Percentiles rank a stretch among this genome's conserved stretches.
Evolutionary conservation across 176 grass and related monocot genomes (phyloP).

Genomic region (Rhipidocladum racemiflorum): DNA sequence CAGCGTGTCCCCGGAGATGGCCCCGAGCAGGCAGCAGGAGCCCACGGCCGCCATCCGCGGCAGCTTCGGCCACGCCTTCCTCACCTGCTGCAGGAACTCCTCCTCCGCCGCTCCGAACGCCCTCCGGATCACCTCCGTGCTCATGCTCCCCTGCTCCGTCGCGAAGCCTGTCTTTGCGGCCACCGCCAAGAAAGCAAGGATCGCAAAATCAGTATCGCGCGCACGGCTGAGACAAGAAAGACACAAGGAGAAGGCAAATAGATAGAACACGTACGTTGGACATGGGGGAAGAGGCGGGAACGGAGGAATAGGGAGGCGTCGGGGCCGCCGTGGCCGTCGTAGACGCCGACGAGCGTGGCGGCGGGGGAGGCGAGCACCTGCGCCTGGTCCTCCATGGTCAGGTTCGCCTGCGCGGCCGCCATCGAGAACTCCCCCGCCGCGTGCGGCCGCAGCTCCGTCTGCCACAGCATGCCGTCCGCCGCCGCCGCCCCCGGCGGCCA

Average conservation of each 20-base stretch:
- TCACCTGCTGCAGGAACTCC: constrained; percentile 77
- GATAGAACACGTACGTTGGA: constrained; percentile 49
- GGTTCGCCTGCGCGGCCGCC: constrained; percentile 80
- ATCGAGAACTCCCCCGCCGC: constrained; percentile 92
- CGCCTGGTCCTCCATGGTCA: constrained; percentile 78
- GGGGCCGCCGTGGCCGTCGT: constrained; percentile 78
- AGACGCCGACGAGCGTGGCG: constrained; percentile 68
- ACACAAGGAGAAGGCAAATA: not conserved
- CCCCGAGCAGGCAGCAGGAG: constrained; percentile 84
- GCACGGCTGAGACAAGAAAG: not conserved
- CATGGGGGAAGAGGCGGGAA: constrained; percentile 54
- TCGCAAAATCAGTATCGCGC: not conserved
- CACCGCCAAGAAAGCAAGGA: not conserved
- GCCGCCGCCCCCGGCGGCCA: constrained; percentile 47
- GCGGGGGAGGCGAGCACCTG: constrained; percentile 80
- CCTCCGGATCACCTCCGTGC: constrained; percentile 59
- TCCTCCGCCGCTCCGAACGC: constrained; percentile 73
- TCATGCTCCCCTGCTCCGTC: constrained; percentile 66
- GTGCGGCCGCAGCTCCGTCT: constrained; percentile 77
- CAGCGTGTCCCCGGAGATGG: constrained; percentile 63
- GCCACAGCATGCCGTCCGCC: constrained; percentile 80
- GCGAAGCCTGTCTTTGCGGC: constrained; percentile 46
- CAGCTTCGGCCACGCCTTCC: constrained; percentile 44
- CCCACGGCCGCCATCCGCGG: constrained; percentile 74
- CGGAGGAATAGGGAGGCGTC: constrained; percentile 80